Percentiles rank a stretch among this genome's conserved stretches.
These are phyloP conservation scores for Clonostachys rhizophaga DNA, from an alignment of 2,329 filamentous ascomycete genomes.

Conservation along the genomic window DNA sequence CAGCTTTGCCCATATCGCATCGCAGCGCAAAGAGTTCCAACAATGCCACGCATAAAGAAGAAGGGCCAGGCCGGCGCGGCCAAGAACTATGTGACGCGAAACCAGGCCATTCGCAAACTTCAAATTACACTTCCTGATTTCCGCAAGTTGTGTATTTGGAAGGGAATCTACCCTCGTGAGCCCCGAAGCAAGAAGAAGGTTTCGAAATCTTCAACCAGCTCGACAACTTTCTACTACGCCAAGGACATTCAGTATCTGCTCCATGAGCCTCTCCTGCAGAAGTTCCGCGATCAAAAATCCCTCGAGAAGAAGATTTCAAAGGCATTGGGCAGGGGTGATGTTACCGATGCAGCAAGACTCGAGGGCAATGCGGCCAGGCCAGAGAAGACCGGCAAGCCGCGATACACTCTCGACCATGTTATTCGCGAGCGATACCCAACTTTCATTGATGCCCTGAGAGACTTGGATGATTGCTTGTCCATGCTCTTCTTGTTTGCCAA, in stretches of 20 bases:
- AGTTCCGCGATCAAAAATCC: slow-evolving; percentile 95
- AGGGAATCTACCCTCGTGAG: slow-evolving; percentile 97
- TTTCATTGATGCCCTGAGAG: slow-evolving; percentile 88
- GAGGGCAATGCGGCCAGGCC: slow-evolving; percentile 83
- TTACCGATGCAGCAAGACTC: slow-evolving; percentile 79
- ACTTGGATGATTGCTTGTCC: slow-evolving; percentile 93
- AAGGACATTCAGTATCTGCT: slow-evolving; percentile 98
- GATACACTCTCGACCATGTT: slow-evolving; percentile 91
- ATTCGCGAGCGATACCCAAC: slow-evolving; percentile 98
- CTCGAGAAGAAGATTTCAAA: slow-evolving; percentile 96
- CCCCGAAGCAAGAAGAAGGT: slow-evolving; percentile 97
- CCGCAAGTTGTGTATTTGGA: slow-evolving; percentile 98
- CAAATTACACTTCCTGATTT: slow-evolving; percentile 97
- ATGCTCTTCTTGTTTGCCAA: slow-evolving; percentile 98
- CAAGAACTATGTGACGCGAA: slow-evolving; percentile 98
- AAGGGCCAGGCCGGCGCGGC: slow-evolving; percentile 89
- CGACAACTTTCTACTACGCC: slow-evolving; percentile 86
- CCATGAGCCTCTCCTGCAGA: slow-evolving; percentile 88
- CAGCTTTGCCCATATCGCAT: no score
- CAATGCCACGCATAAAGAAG: slow-evolving; percentile 79
- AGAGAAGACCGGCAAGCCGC: slow-evolving; percentile 85
- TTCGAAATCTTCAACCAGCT: slow-evolving; percentile 81
- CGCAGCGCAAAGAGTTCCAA: no score
- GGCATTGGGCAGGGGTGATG: slow-evolving; percentile 87
- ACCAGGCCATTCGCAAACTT: slow-evolving; percentile 94